A percentile compares a stretch with the other conserved stretches of the same genome.
phyloP scores from a whole-genome alignment of 768 basidiomycete species.

The Serendipita sp. region DNA sequence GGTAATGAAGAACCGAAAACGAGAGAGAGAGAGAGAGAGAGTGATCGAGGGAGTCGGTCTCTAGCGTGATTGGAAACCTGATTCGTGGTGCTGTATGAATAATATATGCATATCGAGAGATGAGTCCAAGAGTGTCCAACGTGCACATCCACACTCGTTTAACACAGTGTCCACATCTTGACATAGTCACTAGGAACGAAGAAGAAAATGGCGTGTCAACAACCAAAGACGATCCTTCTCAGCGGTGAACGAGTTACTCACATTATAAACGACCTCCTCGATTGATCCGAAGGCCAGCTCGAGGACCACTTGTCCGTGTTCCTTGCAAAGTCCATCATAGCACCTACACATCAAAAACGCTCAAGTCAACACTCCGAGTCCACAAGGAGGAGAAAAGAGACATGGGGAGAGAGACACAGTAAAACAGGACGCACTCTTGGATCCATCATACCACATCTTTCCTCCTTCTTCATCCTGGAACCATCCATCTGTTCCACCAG shows the following conservation, averaged over 20 bases:
- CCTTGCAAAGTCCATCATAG: background rate
- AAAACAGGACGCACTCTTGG: conserved; percentile 23
- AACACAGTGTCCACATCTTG: background rate
- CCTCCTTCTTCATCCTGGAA: conserved; percentile 74
- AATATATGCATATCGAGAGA: background rate
- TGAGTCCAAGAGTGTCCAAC: background rate
- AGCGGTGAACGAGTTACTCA: background rate
- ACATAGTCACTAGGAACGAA: background rate
- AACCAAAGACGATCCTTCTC: background rate
- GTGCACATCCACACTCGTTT: background rate
- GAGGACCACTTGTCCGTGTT: background rate
- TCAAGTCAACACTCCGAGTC: too few relatives aligned
- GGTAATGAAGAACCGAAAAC: background rate
- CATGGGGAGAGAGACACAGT: too few relatives aligned
- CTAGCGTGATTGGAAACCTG: background rate
- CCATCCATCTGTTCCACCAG: conserved; percentile 75
- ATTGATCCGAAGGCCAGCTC: background rate
- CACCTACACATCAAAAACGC: background rate
- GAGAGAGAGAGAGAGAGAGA: too few relatives aligned
- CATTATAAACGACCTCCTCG: background rate
- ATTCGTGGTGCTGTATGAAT: background rate
- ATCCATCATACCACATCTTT: conserved; percentile 68
- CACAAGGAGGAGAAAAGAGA: too few relatives aligned
- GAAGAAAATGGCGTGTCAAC: background rate
- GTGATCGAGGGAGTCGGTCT: too few relatives aligned